Evolutionary conservation across 192 early-diverging fungal genomes (phyloP), one percentile per base, ranked within the genome.

Genomic region (Coemansia sp.): DNA sequence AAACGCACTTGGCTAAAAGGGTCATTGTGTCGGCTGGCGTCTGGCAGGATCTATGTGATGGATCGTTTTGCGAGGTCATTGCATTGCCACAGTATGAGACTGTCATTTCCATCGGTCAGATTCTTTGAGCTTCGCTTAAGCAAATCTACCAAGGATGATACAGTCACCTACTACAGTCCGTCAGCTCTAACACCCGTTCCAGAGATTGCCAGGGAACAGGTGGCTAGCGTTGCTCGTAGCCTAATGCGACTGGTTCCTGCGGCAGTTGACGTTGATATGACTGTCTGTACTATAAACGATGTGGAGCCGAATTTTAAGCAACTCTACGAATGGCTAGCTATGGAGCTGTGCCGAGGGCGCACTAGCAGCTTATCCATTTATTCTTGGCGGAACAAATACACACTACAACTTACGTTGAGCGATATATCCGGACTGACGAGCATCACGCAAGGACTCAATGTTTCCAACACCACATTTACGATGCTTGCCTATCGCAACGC

Each of bases 401-500:
- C 24, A 24, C 24, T 24, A 24, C 24, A 24, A 24, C 58, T 39
- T 12, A 32, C 0, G 7, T 20, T 59, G n/a, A 9, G 8, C n/a
- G 5, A 39, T 6, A 59, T 59, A 22, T 3, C 16, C 11, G 58
- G 58, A 7, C 20, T 39, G 16, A 59, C 58, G 35, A 35, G 20
- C 12, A 59, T 59, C 22, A 22, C 35, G 3, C 58, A 59, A 9
- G 58, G 32, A 38, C 0, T 1, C 35, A 38, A 38, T 7, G 9
- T 59, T 22, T 3, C 32, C 34, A 20, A 1, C 11, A 6, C 58
- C 2, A 12, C 58, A 22, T 24, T 59, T 38, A 18, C 58, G 1
- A 39, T 2, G 11, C 34, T 59, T 18, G 58, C 58, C 15, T 59
- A 59, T 22, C 58, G 38, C 58, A 59, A 59, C 20, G 58, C 58